Evolutionary conservation across 1,284 basidiomycete genomes (phyloP), one percentile per base, ranked within the genome.

Genomic region (Boletus sp.): DNA sequence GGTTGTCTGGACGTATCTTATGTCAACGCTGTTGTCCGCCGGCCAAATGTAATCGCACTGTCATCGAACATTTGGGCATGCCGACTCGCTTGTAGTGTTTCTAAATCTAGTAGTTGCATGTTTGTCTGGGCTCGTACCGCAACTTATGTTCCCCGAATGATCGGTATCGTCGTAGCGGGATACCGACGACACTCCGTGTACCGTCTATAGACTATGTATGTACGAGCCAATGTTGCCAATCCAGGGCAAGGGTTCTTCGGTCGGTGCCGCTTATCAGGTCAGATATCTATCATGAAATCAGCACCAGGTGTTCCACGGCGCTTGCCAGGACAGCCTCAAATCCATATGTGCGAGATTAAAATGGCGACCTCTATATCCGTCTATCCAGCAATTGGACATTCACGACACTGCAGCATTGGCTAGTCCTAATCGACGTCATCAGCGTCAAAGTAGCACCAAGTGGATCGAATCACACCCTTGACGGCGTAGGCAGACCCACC

Each of bases 1-100:
- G 49, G 41, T 38, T 38, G 14, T 51, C 14, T 57, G 59, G 59
- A 43, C 41, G 22, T 60, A 51, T 49, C 9, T 65, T 36, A 14
- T 50, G 37, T 55, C 59, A 2, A 47, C 35, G n/a, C 22, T 62
- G 16, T 8, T 57, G 1, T 14, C 32, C 5, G 16, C n/a, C n/a
- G n/a, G 33, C 20, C 48, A 39, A 46, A 40, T 17, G n/a, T 2
- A 26, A 22, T 47, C 33, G 20, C 30, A 17, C 29, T 25, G 8
- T 38, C 38, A 30, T 41, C 16, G n/a, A 19, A 35, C 34, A 10
- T 6, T 35, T 33, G 35, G 16, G 36, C 20, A 16, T n/a, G 12
- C 29, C 2, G 23, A 27, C 42, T 25, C 23, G 41, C n/a, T 25
- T 22, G 30, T 20, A 13, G 5, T 1, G 7, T 41, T 12, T 33